These are phyloP conservation scores for Solanum verrucosum DNA, from an alignment of 257 asterid species.

Conservation along the genomic window DNA sequence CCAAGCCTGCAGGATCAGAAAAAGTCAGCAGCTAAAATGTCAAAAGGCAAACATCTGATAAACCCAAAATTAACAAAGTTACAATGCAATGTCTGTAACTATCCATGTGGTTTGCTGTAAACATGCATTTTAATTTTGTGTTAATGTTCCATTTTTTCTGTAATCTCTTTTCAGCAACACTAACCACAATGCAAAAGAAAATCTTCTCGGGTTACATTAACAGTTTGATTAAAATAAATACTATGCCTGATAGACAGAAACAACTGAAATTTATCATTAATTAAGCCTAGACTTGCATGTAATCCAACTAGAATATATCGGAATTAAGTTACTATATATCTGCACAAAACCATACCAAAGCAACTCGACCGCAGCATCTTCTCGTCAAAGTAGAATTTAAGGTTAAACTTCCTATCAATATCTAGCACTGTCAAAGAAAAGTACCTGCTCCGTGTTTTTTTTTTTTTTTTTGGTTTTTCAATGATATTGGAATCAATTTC, in stretches of 20 bases:
- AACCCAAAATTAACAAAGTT: neutral
- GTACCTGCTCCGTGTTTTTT: neutral
- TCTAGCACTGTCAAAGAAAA: neutral
- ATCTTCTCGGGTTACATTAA: neutral
- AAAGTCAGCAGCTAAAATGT: neutral
- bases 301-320: neutral
- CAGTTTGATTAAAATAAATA: neutral
- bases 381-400: neutral
- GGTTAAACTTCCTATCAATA: neutral
- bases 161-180: neutral
- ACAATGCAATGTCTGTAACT: neutral
- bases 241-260: neutral
- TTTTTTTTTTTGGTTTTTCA: neutral
- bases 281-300: neutral
- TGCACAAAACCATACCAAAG: neutral
- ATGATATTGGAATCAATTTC: neutral
- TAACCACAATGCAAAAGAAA: neutral
- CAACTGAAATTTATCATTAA: neutral
- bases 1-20: slow-evolving; percentile 59
- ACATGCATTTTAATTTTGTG: neutral
- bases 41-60: neutral
- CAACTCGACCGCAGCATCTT: neutral
- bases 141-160: neutral
- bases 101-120: neutral
- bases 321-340: neutral